Percentiles rank a stretch among this genome's conserved stretches.
These are phyloP conservation scores for Amanita jacksonii DNA, from an alignment of 768 basidiomycete species.

Conservation along the genomic window DNA sequence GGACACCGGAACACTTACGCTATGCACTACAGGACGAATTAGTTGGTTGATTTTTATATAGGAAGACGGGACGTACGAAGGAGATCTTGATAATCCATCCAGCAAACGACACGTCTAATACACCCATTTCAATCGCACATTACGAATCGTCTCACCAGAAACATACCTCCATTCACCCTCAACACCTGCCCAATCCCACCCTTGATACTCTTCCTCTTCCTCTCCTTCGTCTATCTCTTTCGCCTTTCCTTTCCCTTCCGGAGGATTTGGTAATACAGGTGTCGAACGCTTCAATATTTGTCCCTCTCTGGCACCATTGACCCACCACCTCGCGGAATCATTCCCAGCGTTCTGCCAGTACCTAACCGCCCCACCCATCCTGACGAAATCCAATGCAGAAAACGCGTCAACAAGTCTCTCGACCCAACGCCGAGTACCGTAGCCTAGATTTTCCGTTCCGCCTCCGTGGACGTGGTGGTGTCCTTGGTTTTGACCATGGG, in stretches of 20 bases:
- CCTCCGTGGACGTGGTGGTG: too few species aligned
- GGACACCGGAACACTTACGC: slow-evolving; percentile 18
- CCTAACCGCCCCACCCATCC: slow-evolving; percentile 32
- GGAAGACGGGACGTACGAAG: slow-evolving; percentile 29
- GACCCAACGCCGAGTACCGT: not conserved
- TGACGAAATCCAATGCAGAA: slow-evolving; percentile 21
- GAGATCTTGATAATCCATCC: slow-evolving; percentile 49
- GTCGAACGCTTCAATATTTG: not conserved
- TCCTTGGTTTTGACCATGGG: not conserved
- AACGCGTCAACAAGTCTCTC: slow-evolving; percentile 12
- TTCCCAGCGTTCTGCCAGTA: slow-evolving; percentile 23
- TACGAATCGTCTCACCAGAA: too few species aligned
- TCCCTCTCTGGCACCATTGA: slow-evolving; percentile 3
- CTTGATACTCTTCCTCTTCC: slow-evolving; percentile 35
- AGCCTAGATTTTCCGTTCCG: too few species aligned
- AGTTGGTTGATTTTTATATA: not conserved
- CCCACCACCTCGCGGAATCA: slow-evolving; percentile 11
- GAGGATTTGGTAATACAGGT: too few species aligned
- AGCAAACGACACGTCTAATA: slow-evolving; percentile 43
- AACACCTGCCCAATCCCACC: slow-evolving; percentile 56
- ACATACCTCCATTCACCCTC: slow-evolving; percentile 45
- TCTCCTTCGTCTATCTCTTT: slow-evolving; percentile 14
- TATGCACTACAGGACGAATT: slow-evolving; percentile 23
- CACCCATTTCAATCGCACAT: too few species aligned
- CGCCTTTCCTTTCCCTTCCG: slow-evolving; percentile 3